phyloP scores from a whole-genome alignment of 345 rosid species.

The Geranium brycei region DNA sequence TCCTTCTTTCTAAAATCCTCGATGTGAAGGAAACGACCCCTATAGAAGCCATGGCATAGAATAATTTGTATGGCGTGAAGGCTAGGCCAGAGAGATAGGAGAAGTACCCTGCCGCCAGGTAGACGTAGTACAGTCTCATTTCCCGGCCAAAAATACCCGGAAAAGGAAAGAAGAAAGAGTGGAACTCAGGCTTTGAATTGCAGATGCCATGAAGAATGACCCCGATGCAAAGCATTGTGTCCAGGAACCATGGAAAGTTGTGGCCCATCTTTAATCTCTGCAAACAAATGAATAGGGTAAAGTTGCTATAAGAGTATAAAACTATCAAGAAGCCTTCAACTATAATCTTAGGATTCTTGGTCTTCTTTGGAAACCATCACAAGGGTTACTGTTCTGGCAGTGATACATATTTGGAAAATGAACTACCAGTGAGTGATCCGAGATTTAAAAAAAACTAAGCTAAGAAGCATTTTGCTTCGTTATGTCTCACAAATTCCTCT shows the following conservation, averaged over 20 bases:
- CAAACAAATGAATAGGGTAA: constrained; percentile 9
- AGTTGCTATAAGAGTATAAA: background rate
- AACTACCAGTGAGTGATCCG: too few relatives aligned
- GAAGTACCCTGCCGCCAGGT: constrained; percentile 55
- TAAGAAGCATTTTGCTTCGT: too few relatives aligned
- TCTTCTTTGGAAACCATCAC: too few relatives aligned
- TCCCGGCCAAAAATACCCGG: constrained; percentile 31
- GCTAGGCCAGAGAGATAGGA: constrained; percentile 60
- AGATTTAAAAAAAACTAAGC: too few relatives aligned
- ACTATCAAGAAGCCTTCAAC: too few relatives aligned
- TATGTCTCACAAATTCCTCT: too few relatives aligned
- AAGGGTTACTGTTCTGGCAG: too few relatives aligned
- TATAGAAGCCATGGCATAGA: constrained; percentile 59
- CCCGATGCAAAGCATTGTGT: constrained; percentile 57
- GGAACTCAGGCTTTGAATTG: constrained; percentile 47
- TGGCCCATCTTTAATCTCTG: constrained; percentile 79
- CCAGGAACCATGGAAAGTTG: constrained; percentile 70
- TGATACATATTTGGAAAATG: too few relatives aligned
- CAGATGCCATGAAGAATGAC: constrained; percentile 57
- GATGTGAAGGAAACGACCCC: constrained; percentile 44
- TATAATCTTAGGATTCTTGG: too few relatives aligned
- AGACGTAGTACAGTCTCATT: constrained; percentile 37
- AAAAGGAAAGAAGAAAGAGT: constrained; percentile 28
- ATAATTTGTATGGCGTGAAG: constrained; percentile 65
- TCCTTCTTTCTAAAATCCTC: constrained; percentile 41